These are phyloP conservation scores for Eryngium alpinum DNA, from an alignment of 140 eudicot species.

Conservation along the genomic window DNA sequence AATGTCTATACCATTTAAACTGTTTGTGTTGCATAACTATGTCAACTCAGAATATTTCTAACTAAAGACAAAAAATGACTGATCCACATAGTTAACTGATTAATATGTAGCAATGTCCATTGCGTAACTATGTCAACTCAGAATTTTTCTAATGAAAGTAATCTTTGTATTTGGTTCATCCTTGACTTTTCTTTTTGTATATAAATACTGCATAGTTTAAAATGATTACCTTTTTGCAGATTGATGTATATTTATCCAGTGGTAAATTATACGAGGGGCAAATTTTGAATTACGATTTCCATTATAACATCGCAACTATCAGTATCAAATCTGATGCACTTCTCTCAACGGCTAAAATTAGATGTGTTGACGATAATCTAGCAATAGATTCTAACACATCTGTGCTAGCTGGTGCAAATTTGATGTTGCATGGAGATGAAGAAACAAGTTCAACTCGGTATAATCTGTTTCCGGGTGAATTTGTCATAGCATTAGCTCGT, in stretches of 20 bases:
- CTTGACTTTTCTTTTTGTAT: not conserved
- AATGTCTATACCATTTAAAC: too few species aligned
- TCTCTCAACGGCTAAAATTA: not conserved
- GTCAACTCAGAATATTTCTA: not conserved
- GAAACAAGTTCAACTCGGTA: not conserved
- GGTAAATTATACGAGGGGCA: constrained; percentile 3
- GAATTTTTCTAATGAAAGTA: not conserved
- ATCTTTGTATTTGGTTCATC: too few species aligned
- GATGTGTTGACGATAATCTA: not conserved
- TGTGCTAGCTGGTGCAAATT: not conserved
- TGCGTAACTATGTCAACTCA: not conserved
- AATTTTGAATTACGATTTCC: not conserved
- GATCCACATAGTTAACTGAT: not conserved
- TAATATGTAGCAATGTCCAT: not conserved
- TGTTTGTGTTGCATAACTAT: not conserved
- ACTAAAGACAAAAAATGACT: too few species aligned
- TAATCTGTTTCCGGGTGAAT: not conserved
- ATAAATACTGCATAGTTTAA: not conserved
- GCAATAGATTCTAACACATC: constrained; percentile 2
- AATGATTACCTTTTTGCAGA: not conserved
- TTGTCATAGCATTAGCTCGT: constrained; percentile 2
- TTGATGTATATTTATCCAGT: constrained; percentile 4
- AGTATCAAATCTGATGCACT: not conserved
- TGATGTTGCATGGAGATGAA: not conserved
- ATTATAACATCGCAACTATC: constrained; percentile 1